Evolutionary conservation across 2,329 filamentous ascomycete genomes (phyloP), one percentile per base, ranked within the genome.

Genomic region (Neofusicoccum cordaticola): DNA sequence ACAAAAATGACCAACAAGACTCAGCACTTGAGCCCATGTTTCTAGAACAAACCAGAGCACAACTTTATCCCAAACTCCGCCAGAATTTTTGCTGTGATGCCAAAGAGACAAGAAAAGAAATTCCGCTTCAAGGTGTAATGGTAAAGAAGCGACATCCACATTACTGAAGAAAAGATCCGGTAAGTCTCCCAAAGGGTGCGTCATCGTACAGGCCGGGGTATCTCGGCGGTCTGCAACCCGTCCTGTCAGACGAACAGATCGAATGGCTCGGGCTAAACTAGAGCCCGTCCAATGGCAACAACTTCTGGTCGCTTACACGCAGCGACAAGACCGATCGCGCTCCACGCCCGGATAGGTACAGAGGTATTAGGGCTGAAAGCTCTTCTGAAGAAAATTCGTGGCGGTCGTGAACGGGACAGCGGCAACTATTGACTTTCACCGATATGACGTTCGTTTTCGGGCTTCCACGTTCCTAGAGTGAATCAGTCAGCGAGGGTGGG

Each of bases 391-490:
- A 58, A 64, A 37, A 64, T 60, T 64, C 63, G 63, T 64, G 51
- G 51, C 52, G 53, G 45, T 64, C 63, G 53, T 64, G 37, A 64
- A 41, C 44, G 44, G 19, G n/a, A 47, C 19, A 42, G 15, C 53
- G 51, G 37, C 15, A 48, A 37, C 35, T 37, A 60, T 22, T 31
- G 11, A 34, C 42, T 35, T 64, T 75, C 73, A 70, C 89, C 89
- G 70, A 92, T 90, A 71, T 91, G 88, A 68, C 89, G 84, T 73
- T 90, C 86, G 69, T 78, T 84, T 73, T 91, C 88, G 27, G 90
- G 89, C 75, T 92, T 92, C 89, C 89, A 92, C 3, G 88, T 89
- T 56, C 89, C 89, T 92, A 71, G 41, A 58, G 17, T 27, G 22
- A 45, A 17, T 66, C 57, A 68, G 63, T 39, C 35, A 63, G 42